These are phyloP conservation scores for Podaxis sp. DNA, from an alignment of 768 basidiomycete species.

Conservation along the genomic window DNA sequence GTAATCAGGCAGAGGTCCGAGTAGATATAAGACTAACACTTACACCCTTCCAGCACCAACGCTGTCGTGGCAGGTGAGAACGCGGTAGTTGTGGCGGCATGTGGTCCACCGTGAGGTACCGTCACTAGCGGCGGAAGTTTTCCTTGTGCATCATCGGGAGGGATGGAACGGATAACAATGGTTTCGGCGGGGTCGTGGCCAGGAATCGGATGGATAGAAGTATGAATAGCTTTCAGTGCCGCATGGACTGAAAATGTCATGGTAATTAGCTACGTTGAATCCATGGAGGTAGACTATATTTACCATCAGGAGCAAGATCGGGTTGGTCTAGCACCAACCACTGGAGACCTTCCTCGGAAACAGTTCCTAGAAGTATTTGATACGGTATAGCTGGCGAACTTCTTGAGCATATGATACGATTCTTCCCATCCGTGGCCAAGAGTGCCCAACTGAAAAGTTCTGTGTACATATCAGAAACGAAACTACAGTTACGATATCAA, in stretches of 20 bases:
- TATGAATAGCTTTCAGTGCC: constrained; percentile 40
- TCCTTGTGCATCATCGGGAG: constrained; percentile 16
- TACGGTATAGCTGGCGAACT: constrained; percentile 48
- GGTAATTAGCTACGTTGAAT: not conserved
- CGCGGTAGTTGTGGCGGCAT: constrained; percentile 44
- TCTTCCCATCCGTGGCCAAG: constrained; percentile 44
- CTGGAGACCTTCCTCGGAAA: constrained; percentile 20
- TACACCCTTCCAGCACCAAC: constrained; percentile 62
- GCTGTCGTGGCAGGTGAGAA: constrained; percentile 46
- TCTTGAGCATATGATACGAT: constrained; percentile 45
- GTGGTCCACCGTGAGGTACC: constrained; percentile 65
- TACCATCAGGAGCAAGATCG: constrained; percentile 39
- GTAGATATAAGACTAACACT: constrained; percentile 22
- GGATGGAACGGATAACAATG: constrained; percentile 44
- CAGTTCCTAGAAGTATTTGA: constrained; percentile 48
- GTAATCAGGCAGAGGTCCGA: not conserved
- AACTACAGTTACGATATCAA: not conserved
- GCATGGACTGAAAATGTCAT: constrained; percentile 34
- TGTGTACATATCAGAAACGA: constrained; percentile 28
- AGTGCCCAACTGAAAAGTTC: constrained; percentile 54
- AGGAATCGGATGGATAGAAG: constrained; percentile 50
- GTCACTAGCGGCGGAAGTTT: constrained; percentile 46
- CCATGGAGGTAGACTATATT: constrained; percentile 16
- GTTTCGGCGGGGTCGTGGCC: constrained; percentile 51
- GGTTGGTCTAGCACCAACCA: constrained; percentile 49